phyloP scores from a whole-genome alignment of 1,139 yeast genomes.

The Kurtzmaniella quercitrusa region DNA sequence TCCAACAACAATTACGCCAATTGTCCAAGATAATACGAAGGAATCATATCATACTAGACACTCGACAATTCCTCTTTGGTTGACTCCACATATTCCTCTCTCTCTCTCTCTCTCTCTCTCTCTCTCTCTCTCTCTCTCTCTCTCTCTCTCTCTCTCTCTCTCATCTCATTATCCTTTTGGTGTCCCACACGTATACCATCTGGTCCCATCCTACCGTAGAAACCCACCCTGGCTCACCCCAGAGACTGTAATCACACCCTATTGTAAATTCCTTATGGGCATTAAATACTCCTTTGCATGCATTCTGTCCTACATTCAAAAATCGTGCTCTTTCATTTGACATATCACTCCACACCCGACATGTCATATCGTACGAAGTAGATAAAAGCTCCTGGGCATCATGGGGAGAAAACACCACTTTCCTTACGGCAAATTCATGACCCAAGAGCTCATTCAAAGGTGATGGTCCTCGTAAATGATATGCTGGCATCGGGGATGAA shows the following conservation, averaged over 20 bases:
- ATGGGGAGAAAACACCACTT: conserved; percentile 88
- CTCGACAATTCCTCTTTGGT: background rate
- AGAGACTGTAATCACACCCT: conserved; percentile 93
- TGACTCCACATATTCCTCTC: background rate
- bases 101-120: background rate
- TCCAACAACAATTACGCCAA: too few relatives aligned
- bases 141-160: background rate
- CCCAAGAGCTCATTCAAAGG: conserved; percentile 80
- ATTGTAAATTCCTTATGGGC: conserved; percentile 84
- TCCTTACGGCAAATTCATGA: conserved; percentile 84
- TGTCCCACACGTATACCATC: conserved; percentile 88
- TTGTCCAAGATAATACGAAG: too few relatives aligned
- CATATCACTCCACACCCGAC: conserved; percentile 77
- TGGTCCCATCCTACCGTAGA: conserved; percentile 98
- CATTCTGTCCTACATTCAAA: conserved; percentile 31
- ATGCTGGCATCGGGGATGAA: conserved; percentile 35
- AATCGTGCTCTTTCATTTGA: conserved; percentile 52
- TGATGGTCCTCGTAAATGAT: conserved; percentile 52
- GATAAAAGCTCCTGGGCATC: conserved; percentile 64
- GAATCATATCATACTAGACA: too few relatives aligned
- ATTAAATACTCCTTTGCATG: conserved; percentile 55
- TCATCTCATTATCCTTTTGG: conserved; percentile 30
- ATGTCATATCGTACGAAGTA: conserved; percentile 90
- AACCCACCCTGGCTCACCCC: conserved; percentile 97
- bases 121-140: background rate